Evolutionary conservation across 495 filamentous ascomycete genomes (phyloP), one percentile per base, ranked within the genome.

Genomic region (Penicillium turbatum): DNA sequence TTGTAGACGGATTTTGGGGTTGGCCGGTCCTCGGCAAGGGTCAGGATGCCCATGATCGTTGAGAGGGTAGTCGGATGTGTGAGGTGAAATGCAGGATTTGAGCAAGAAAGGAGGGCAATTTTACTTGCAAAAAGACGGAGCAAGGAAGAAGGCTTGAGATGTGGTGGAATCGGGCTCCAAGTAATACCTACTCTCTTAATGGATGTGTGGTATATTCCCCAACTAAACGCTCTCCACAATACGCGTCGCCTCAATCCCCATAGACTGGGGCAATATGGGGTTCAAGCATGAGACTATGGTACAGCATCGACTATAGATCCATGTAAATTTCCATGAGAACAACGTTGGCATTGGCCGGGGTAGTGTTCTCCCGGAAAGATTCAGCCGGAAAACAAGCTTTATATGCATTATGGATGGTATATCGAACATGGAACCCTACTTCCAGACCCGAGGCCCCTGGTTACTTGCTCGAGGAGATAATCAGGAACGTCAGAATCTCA

Each of bases 1-100:
- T 89, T 89, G 79, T 88, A 89, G 59, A 89, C 86, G 38, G 75
- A 71, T 50, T 71, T 69, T 1, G 83, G 83, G 60, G 85, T 86
- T 27, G 83, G 82, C 64, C 82, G 67, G 62, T 88, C 84, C 66
- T 88, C 83, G 47, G 81, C 77, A 41, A 85, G 68, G 17, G 72
- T 69, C 53, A 86, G 73, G 57, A 85, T 59, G 48, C 78, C 79
- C 82, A 86, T 85, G 38, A 57, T 77, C 58, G 57, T 34, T 29
- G 38, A 48, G 38, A 66, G 47, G 41, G 59, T 52, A 59, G 48
- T 49, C 52, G 27, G 27, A 12, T 17, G 48, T 41, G 19, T 15
- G 32, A 43, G 35, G 36, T 17, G 16, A 16, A 36, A 30, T 16
- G 36, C 30, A 36, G 38, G 31, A 48, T 42, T 13, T 16, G 40